Evolutionary conservation across 225 moss, liverwort and hornwort species (phyloP).

Genomic region (Polytrichum commune): DNA sequence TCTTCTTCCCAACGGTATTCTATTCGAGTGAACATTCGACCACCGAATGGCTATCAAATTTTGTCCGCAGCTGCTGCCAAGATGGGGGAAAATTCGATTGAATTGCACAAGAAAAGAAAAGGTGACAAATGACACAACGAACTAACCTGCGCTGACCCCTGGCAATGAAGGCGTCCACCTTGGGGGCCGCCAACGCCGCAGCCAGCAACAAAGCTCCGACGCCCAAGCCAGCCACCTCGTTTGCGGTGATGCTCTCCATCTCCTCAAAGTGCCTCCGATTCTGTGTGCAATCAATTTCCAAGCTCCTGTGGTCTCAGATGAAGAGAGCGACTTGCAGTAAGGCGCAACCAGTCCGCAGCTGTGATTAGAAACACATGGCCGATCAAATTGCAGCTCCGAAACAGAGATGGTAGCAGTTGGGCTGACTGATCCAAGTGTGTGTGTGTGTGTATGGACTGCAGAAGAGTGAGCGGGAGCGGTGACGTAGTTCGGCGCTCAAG

Average conservation of each 20-base stretch:
- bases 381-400: too few species aligned
- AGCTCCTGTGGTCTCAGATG: too few species aligned
- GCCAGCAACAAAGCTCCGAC: constrained; percentile 64
- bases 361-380: too few species aligned
- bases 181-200: constrained; percentile 69
- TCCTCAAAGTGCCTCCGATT: neutral
- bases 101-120: neutral
- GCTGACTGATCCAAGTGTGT: too few species aligned
- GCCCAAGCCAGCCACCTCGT: constrained; percentile 71
- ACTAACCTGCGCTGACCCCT: constrained; percentile 58
- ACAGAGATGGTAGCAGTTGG: too few species aligned
- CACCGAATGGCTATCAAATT: neutral
- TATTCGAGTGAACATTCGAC: neutral
- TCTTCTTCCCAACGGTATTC: neutral
- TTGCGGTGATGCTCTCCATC: constrained; percentile 63
- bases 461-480: too few species aligned
- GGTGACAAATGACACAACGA: neutral
- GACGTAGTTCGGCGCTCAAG: too few species aligned
- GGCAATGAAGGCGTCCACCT: constrained; percentile 72
- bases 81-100: too few species aligned
- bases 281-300: neutral
- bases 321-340: too few species aligned
- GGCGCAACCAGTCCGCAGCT: too few species aligned
- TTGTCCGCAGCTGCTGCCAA: neutral
- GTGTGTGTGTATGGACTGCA: too few species aligned